Evolutionary conservation across 179 eudicot genomes (phyloP), one percentile per base, ranked within the genome.

Genomic region (Dionaea muscipula): DNA sequence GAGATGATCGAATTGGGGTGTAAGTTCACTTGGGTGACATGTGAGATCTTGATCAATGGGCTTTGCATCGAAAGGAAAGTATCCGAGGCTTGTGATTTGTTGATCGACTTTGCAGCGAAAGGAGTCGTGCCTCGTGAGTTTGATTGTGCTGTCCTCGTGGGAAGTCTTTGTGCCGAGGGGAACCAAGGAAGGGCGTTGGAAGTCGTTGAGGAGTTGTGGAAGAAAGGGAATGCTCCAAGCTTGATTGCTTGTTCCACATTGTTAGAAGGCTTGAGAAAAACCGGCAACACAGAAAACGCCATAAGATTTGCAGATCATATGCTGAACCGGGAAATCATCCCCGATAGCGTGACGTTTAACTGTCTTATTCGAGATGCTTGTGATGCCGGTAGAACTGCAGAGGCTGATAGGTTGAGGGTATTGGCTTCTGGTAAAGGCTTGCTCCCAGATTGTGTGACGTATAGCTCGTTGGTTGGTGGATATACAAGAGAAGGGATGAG

Each of bases 1-100:
- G 91, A 87, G 72, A 91, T 91, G 98, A 70, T 73, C 49, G 88
- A 80, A 47, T 22, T 81, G 69, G 94, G 91, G 15, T 80, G 84
- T 57, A 74, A 63, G 51, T 50, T 82, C 64, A 80, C 95, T 0
- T 55, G 33, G 1, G 80, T 78, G 37, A 91, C 94, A 22, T 82
- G 88, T 66, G 91, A 81, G 69, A 87, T 86, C 72, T 69, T 91
- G 77, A 75, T 84, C 21, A 72, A 73, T 55, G 95, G 94, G 61
- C 80, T 87, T 44, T 77, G 84, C 64, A 68, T 62, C 56, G 79
- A 19, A 22, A 84, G 81, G 61, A 72, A 27, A 66, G 64, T 49
- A n/a, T 45, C 51, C 54, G 61, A 63, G 64, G 95, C 86, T 10
- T 78, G 77, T 68, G 79, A 87, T 51, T 57, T 91, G 51, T 68